Evolutionary conservation across 179 eudicot genomes (phyloP).

Genomic region (Amaranthus tricolor): DNA sequence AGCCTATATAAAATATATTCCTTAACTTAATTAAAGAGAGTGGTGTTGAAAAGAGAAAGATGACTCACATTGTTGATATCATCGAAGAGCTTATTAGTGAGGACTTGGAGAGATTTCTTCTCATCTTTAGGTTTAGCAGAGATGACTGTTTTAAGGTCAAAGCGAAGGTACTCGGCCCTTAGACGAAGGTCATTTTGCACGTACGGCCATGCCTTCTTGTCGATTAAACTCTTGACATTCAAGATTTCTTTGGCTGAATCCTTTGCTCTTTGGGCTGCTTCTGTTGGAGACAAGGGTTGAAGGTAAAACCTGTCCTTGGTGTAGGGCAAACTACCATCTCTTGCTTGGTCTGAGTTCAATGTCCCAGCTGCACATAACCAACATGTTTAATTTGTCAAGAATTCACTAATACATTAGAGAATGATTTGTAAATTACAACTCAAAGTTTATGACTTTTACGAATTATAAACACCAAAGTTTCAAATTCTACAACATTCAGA

Average conservation of each 20-base stretch:
- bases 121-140: slow-evolving; percentile 81
- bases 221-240: slow-evolving; percentile 62
- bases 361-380: slow-evolving; percentile 66
- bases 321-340: slow-evolving; percentile 59
- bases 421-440: too few relatives aligned
- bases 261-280: slow-evolving; percentile 73
- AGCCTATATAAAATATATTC: too few relatives aligned
- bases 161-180: slow-evolving; percentile 71
- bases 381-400: too few relatives aligned
- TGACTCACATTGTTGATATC: slow-evolving; percentile 60
- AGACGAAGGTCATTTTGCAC: slow-evolving; percentile 86
- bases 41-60: too few relatives aligned
- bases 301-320: slow-evolving; percentile 68
- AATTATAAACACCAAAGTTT: too few relatives aligned
- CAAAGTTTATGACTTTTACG: too few relatives aligned
- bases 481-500: too few relatives aligned
- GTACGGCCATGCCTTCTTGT: slow-evolving; percentile 97
- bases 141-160: slow-evolving; percentile 85
- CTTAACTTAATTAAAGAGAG: too few relatives aligned
- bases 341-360: slow-evolving; percentile 79
- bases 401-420: too few relatives aligned
- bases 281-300: slow-evolving; percentile 68
- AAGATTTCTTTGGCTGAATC: slow-evolving; percentile 86
- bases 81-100: slow-evolving; percentile 76
- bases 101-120: slow-evolving; percentile 70